Evolutionary conservation across 768 basidiomycete species (phyloP), one percentile per base, ranked within the genome.

Genomic region (Cyclocybe cylindracea): DNA sequence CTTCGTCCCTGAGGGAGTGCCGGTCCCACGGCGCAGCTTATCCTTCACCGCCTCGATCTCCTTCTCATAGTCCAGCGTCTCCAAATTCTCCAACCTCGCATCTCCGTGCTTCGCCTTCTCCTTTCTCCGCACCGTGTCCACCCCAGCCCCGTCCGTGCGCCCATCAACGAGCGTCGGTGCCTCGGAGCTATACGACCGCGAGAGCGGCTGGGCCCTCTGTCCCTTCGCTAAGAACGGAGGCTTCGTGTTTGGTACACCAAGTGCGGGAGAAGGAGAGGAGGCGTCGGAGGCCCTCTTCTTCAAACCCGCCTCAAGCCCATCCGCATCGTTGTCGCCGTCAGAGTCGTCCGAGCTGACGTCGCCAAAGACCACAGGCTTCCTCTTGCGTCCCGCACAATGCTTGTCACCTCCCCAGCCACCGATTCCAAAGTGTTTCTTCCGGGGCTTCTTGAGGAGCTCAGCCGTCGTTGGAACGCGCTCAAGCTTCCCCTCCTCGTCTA

Each of bases 21-120:
- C 46, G 10, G 41, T 36, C 24, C 42, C 46, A 38, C 55, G 47
- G 35, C 53, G 44, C 32, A 57, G 51, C 51, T 60, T 59, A 34
- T 39, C 66, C 56, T 66, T 65, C 10, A 81, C 69, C 46, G 68
- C 67, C 34, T 69, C 70, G 19, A 73, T 66, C 51, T 80, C 78
- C 48, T 73, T 66, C 18, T 75, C 76, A 44, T 76, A 76, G 48
- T 74, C 67, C 31, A 70, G 45, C 9, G 53, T 47, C 10, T 54
- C 19, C 3, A 48, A 38, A 33, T 8, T 38, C 9, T 47, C 53
- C 29, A 53, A 39, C 10, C 51, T 33, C n/a, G 44, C 43, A 39
- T 54, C 50, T 48, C 47, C 24, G 3, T 24, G 47, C 55, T 40
- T 34, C 9, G 46, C 50, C 37, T 40, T 48, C 10, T 45, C 42